phyloP scores from a whole-genome alignment of 495 filamentous ascomycete genomes.

The Pseudoneurospora amorphoporcata region DNA sequence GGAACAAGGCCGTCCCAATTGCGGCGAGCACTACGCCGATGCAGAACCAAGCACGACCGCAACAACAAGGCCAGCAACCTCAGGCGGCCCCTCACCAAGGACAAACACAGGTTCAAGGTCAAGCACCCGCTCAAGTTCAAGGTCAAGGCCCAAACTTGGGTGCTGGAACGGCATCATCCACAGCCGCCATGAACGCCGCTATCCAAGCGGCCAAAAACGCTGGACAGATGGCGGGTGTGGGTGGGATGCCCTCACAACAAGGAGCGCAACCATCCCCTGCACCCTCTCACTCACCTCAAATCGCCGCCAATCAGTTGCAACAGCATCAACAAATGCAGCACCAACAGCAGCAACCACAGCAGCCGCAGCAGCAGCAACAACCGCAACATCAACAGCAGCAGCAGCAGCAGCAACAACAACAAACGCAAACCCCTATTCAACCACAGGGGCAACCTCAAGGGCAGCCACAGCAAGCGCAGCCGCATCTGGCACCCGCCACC shows the following conservation, averaged over 20 bases:
- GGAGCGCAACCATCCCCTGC: constrained; percentile 5
- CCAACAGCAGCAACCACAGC: constrained; percentile 4
- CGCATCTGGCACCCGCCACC: neutral
- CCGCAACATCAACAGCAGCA: constrained; percentile 9
- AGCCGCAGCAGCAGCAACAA: constrained; percentile 1
- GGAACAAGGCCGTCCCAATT: constrained; percentile 11
- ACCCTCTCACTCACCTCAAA: constrained; percentile 12
- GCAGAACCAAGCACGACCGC: constrained; percentile 7
- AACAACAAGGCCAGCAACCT: constrained; percentile 10
- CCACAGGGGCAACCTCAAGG: neutral
- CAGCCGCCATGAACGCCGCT: constrained; percentile 37
- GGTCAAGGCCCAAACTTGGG: constrained; percentile 13
- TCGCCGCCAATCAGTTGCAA: constrained; percentile 3
- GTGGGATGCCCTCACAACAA: constrained; percentile 7
- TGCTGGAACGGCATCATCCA: constrained; percentile 4
- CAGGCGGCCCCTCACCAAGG: neutral
- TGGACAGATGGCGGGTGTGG: constrained; percentile 19
- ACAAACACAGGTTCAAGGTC: constrained; percentile 15
- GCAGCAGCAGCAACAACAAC: constrained; percentile 2
- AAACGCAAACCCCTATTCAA: constrained; percentile 13
- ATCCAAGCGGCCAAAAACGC: constrained; percentile 42
- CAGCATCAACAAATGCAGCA: constrained; percentile 4
- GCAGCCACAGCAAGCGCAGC: constrained; percentile 9
- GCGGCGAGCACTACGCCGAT: constrained; percentile 10
- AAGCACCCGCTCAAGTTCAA: constrained; percentile 7